A percentile compares a stretch with the other conserved stretches of the same genome.
phyloP scores from a whole-genome alignment of 2,329 filamentous ascomycete species.

The Aspergillus bombycis region DNA sequence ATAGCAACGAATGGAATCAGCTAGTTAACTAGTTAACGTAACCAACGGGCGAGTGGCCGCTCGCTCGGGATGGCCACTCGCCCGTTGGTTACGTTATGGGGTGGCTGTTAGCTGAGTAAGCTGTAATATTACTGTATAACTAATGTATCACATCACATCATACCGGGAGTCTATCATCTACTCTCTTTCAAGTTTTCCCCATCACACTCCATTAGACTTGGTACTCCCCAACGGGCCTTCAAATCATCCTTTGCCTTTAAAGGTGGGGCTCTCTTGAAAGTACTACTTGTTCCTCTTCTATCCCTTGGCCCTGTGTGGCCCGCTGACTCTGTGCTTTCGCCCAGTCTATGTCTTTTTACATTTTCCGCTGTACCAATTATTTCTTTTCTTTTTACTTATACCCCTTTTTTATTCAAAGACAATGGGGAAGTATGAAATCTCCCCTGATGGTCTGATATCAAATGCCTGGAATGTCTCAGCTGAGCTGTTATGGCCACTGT shows the following conservation, averaged over 20 bases:
- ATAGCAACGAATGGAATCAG: too few species aligned
- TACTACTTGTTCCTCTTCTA: background rate
- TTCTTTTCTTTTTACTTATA: background rate
- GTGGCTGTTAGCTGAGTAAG: conserved; percentile 8
- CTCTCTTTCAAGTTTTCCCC: background rate
- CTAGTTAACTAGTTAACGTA: too few species aligned
- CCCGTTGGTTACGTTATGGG: too few species aligned
- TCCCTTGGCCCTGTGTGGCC: background rate
- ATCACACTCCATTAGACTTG: background rate
- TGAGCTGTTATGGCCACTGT: conserved; percentile 28
- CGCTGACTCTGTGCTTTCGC: background rate
- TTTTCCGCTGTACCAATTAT: background rate
- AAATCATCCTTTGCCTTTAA: background rate
- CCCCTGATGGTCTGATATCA: conserved; percentile 24
- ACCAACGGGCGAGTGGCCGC: too few species aligned
- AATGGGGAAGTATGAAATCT: conserved; percentile 22
- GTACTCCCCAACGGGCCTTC: background rate
- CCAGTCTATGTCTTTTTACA: background rate
- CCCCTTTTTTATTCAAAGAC: background rate
- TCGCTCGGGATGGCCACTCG: too few species aligned
- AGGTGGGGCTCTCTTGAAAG: background rate
- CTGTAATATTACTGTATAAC: conserved; percentile 10
- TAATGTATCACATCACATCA: background rate
- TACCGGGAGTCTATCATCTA: background rate
- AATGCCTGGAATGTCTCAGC: conserved; percentile 23